Evolutionary conservation across 106 monocot genomes (phyloP).

Genomic region (Allium fistulosum): DNA sequence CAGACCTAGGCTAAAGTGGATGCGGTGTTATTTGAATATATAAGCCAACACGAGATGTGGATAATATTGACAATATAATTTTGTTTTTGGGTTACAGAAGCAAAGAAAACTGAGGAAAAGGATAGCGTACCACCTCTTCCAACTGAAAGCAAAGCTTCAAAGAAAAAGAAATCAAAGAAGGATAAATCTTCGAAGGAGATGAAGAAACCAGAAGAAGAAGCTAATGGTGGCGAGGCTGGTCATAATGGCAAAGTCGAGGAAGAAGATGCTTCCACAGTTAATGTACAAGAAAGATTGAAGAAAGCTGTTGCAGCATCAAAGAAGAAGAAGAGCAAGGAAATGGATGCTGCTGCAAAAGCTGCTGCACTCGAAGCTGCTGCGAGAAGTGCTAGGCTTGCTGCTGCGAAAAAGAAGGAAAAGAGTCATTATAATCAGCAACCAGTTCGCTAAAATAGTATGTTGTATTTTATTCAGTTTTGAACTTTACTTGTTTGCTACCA

Average conservation of each 20-base stretch:
- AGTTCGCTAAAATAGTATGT: conserved; percentile 17
- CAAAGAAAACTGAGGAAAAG: conserved; percentile 17
- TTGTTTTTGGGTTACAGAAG: conserved; percentile 4
- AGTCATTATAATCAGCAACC: conserved; percentile 62
- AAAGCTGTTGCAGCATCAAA: conserved; percentile 26
- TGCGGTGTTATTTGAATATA: no score
- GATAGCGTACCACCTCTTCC: conserved; percentile 12
- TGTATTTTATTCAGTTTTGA: no score
- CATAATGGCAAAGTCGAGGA: background rate
- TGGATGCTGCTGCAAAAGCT: conserved; percentile 34
- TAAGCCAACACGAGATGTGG: no score
- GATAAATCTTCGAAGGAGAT: conserved; percentile 32
- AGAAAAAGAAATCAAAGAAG: conserved; percentile 60
- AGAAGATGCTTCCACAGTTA: background rate
- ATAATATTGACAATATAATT: background rate
- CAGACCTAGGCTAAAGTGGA: no score
- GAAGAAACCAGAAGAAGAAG: conserved; percentile 16
- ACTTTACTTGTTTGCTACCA: no score
- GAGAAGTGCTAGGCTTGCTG: conserved; percentile 31
- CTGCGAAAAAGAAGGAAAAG: conserved; percentile 62
- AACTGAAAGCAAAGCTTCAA: conserved; percentile 32
- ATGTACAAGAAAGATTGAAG: conserved; percentile 36
- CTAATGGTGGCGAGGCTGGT: background rate
- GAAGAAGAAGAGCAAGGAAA: conserved; percentile 41
- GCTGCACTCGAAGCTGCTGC: conserved; percentile 46